A percentile compares a stretch with the other conserved stretches of the same genome.
These are phyloP conservation scores for Anisodus tanguticus DNA, from an alignment of 257 asterid species.

Conservation along the genomic window DNA sequence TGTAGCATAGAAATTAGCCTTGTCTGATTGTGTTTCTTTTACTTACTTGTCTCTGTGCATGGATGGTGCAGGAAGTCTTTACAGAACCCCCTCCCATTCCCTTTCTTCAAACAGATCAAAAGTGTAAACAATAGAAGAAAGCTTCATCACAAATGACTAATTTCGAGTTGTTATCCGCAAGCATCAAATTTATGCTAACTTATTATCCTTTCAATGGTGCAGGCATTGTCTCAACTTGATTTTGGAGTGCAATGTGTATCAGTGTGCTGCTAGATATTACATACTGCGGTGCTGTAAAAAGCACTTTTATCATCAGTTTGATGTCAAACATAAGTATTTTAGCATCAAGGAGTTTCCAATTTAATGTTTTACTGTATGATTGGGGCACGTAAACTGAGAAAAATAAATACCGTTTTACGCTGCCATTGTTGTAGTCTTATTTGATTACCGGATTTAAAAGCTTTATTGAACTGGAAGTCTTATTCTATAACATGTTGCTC, in stretches of 20 bases:
- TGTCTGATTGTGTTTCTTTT: background rate
- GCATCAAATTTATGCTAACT: background rate
- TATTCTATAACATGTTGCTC: background rate
- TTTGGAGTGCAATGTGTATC: constrained; percentile 17
- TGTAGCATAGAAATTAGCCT: background rate
- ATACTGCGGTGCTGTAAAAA: background rate
- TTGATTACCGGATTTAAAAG: background rate
- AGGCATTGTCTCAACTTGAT: constrained; percentile 22
- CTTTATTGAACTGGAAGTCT: background rate
- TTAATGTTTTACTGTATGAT: background rate
- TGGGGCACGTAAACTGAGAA: background rate
- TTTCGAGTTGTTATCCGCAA: background rate
- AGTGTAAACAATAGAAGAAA: background rate
- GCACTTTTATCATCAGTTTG: background rate
- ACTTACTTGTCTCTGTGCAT: background rate
- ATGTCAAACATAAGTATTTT: constrained; percentile 18
- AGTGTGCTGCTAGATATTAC: constrained; percentile 15
- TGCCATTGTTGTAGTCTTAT: background rate
- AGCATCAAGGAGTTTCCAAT: background rate
- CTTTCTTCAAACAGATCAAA: background rate
- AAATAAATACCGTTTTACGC: background rate
- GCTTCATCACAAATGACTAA: background rate
- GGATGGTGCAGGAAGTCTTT: background rate
- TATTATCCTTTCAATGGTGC: constrained; percentile 24
- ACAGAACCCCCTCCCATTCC: background rate